Evolutionary conservation across 73 alveolate species (phyloP).

Genomic region (Blepharisma stoltei): DNA sequence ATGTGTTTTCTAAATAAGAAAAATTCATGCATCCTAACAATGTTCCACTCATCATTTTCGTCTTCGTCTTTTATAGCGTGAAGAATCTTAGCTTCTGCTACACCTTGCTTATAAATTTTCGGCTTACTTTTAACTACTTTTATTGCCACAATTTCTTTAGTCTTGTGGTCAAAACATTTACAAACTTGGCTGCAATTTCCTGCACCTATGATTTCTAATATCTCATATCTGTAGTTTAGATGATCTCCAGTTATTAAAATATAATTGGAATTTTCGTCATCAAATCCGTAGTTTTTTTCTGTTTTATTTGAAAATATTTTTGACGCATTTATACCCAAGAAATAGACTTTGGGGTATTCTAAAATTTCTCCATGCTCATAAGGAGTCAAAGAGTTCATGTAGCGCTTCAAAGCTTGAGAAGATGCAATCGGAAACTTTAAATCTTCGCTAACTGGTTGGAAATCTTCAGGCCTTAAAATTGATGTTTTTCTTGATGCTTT

Average conservation of each 20-base stretch:
- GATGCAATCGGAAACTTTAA: neutral
- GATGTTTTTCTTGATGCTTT: too few relatives aligned
- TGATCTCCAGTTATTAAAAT: conserved; percentile 76
- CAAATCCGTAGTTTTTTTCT: conserved; percentile 25
- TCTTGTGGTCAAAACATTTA: conserved; percentile 88
- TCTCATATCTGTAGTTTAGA: conserved; percentile 89
- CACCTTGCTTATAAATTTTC: conserved; percentile 88
- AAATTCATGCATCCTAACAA: conserved; percentile 47
- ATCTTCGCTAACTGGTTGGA: neutral
- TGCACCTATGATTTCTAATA: conserved; percentile 75
- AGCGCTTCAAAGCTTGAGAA: neutral
- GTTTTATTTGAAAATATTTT: conserved; percentile 15
- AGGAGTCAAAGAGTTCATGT: neutral
- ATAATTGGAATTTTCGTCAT: conserved; percentile 89
- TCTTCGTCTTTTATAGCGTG: conserved; percentile 53
- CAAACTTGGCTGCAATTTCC: conserved; percentile 95
- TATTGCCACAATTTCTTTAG: conserved; percentile 77
- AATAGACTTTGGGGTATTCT: conserved; percentile 22
- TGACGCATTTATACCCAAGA: conserved; percentile 29
- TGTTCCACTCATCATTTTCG: conserved; percentile 39
- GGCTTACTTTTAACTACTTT: conserved; percentile 86
- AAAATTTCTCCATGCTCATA: neutral
- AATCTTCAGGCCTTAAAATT: too few relatives aligned
- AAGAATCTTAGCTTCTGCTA: conserved; percentile 81
- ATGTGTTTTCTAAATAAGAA: conserved; percentile 60